Base-by-base conservation (phyloP, 2,329 filamentous ascomycete genomes). In the Calonectria hawksworthii region DNA sequence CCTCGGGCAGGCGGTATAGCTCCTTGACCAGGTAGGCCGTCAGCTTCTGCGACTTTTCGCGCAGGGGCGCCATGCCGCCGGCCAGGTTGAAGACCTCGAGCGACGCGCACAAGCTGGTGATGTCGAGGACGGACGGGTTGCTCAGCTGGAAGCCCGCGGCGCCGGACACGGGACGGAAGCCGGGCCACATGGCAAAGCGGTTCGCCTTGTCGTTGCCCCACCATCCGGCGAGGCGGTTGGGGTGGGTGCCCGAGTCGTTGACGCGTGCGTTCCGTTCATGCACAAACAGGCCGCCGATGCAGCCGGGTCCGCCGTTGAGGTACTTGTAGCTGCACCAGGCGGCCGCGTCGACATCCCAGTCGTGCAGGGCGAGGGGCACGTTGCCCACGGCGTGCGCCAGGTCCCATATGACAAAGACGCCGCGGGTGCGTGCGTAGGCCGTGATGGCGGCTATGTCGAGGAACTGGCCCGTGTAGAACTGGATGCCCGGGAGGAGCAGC, bases 251-350 rank as follows among this genome's bases (percentile, higher is more conserved):
- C 23, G 82, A 78, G 21, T 85, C 82, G 36, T 80, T 82, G 21
- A 93, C 91, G 16, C 83, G 83, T 18, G 92, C 90, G 82, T 96
- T 94, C 34, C 87, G 88, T 79, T 94, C 90, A 82, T 97, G 94
- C 30, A 98, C 93, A 81, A 96, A 98, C 1, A 94, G 86, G 0
- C 93, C 94, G 10, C 91, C 94, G 76, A 96, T 96, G 16, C 92
- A 90, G 6, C 95, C 95, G 0, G 95, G 94, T 0, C 95, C 95
- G 59, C 92, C 91, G 82, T 96, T 97, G 80, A 97, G 89, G 85
- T 98, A 98, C 85, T 98, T 98, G 87, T 97, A 98, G 63, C 92
- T 95, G 83, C 95, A 98, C 95, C 95, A 98, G 34, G 90, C 93
- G 18, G 95, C 95, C 80, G 96, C 96, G 83, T 98, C 95, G 59